Evolutionary conservation across 768 basidiomycete species (phyloP).

Genomic region (Lentinula aciculospora): DNA sequence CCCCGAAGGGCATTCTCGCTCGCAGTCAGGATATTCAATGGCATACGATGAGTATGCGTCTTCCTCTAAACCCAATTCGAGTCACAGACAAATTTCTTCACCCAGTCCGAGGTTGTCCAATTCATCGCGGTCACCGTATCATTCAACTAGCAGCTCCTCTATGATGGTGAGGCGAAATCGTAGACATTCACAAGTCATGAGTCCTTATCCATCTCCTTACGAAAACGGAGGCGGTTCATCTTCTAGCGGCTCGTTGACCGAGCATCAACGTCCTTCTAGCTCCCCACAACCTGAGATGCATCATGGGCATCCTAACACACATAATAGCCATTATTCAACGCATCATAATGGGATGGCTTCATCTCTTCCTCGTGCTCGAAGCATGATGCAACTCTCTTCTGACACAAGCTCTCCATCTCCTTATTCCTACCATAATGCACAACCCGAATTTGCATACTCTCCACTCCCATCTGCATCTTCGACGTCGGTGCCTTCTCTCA

Average conservation of each 20-base stretch:
- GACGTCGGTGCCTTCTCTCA: constrained; percentile 3
- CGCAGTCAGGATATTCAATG: constrained; percentile 82
- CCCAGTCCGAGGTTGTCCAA: constrained; percentile 66
- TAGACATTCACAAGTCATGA: constrained; percentile 83
- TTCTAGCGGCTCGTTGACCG: constrained; percentile 21
- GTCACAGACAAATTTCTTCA: constrained; percentile 60
- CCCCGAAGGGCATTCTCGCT: constrained; percentile 74
- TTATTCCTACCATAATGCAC: constrained; percentile 58
- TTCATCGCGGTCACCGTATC: constrained; percentile 53
- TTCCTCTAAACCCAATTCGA: constrained; percentile 70
- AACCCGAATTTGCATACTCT: constrained; percentile 80
- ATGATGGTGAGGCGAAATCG: constrained; percentile 68
- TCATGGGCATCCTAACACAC: constrained; percentile 14
- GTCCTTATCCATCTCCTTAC: constrained; percentile 83
- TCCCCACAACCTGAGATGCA: constrained; percentile 58
- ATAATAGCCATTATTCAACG: constrained; percentile 31
- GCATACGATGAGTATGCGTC: constrained; percentile 65
- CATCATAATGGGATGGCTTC: constrained; percentile 18
- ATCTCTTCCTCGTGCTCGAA: constrained; percentile 66
- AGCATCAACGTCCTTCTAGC: constrained; percentile 62
- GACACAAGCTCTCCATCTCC: constrained; percentile 39
- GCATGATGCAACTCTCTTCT: constrained; percentile 77
- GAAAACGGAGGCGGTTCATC: constrained; percentile 32
- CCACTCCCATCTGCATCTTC: constrained; percentile 35
- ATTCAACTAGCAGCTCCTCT: constrained; percentile 29